phyloP scores from a whole-genome alignment of 345 rosid species.

The Camelina sativa region DNA sequence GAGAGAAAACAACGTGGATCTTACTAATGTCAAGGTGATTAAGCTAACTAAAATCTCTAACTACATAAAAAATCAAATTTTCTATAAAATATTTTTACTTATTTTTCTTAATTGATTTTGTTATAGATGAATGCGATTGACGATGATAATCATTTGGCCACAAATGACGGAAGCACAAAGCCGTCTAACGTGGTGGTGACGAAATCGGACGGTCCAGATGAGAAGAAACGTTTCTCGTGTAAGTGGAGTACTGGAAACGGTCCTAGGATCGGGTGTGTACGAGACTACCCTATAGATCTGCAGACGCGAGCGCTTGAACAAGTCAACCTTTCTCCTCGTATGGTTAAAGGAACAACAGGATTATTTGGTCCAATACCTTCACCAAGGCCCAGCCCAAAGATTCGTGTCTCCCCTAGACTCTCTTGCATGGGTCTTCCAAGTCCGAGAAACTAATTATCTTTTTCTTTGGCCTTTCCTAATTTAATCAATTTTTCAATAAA shows the following conservation, averaged over 20 bases:
- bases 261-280: constrained; percentile 86
- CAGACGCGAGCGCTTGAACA: constrained; percentile 81
- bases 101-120: background rate
- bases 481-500: background rate
- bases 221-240: constrained; percentile 53
- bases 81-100: too few species aligned
- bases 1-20: constrained; percentile 68
- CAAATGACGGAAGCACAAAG: constrained; percentile 27
- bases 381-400: constrained; percentile 78
- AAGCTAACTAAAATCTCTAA: background rate
- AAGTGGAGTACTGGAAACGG: constrained; percentile 81
- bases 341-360: constrained; percentile 42
- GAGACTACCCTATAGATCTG: constrained; percentile 74
- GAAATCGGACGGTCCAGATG: constrained; percentile 31
- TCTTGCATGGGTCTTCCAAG: constrained; percentile 83
- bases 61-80: too few species aligned
- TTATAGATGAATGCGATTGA: constrained; percentile 68
- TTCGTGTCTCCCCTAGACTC: constrained; percentile 77
- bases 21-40: constrained; percentile 79
- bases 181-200: background rate
- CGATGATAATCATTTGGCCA: constrained; percentile 52
- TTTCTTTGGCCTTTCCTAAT: too few species aligned
- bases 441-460: constrained; percentile 50
- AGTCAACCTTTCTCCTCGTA: constrained; percentile 80
- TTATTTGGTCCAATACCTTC: constrained; percentile 85